Base-by-base conservation (phyloP, 2,329 filamentous ascomycete genomes). In the Myotisia sp. region DNA sequence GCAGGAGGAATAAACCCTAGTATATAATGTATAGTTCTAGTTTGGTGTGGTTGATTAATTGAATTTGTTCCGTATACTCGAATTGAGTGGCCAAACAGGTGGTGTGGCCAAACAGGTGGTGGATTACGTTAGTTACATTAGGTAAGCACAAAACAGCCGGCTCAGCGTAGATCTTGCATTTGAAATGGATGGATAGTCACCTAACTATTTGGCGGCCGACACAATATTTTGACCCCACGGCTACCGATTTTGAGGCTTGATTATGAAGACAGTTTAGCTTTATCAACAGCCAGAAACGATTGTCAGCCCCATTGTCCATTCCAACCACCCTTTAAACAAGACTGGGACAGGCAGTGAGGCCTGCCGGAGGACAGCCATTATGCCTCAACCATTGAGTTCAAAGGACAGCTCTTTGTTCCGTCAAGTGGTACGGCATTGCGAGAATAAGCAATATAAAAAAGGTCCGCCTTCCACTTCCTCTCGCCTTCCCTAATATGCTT, bases 371-470 rank as follows among this genome's bases (percentile, higher is more conserved):
- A 22, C 29, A 23, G 47, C 47, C 51, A 55, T 44, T 49, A 60
- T 61, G 54, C 57, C 58, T 51, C 61, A 63, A 52, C 59, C 54
- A 54, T 55, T 66, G 57, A 59, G 54, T 47, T 76, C 84, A 53
- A 95, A 95, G 65, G 90, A 98, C 70, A 76, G 76, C 50, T 78
- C 86, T 56, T 78, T 94, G 64, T 98, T 98, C 63, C 79, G 85
- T 44, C 83, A 86, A 56, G 77, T 98, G 45, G 84, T 98, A 52
- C 86, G 87, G 56, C 77, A 83, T 62, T 98, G 95, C 68, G 90
- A 98, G 62, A 80, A 86, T 55, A 98, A 98, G 63, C 87, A 95
- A 54, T 94, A 95, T 67, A 98, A 95, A 65, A 81, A 80, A 59
- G 75, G 74, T 74, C 49, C 20, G 48, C 41, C 35, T 24, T 35